These are phyloP conservation scores for Dichotomocladium elegans DNA, from an alignment of 371 early-diverging fungal species.

Conservation along the genomic window DNA sequence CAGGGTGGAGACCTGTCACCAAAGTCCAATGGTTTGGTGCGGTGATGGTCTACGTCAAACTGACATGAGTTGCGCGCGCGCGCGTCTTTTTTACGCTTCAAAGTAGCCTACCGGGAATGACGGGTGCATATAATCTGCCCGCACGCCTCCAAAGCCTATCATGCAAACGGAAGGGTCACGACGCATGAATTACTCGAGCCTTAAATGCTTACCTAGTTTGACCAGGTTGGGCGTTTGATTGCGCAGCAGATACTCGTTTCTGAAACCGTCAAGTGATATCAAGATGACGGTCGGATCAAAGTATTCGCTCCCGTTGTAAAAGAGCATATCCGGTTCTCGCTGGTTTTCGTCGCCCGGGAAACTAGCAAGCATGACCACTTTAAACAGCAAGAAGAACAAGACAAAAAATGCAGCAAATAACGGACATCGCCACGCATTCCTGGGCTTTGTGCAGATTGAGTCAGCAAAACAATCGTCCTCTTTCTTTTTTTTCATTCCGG, in stretches of 20 bases:
- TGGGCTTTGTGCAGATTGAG: background rate
- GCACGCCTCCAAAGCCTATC: constrained; percentile 31
- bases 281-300: constrained; percentile 74
- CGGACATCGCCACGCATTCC: constrained; percentile 9
- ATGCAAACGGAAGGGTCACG: background rate
- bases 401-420: background rate
- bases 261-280: constrained; percentile 85
- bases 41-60: constrained; percentile 53
- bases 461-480: too few relatives aligned
- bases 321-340: constrained; percentile 13
- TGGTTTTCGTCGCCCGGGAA: constrained; percentile 9
- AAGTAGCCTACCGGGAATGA: constrained; percentile 60
- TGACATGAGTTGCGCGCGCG: too few relatives aligned
- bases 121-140: constrained; percentile 68
- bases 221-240: constrained; percentile 67
- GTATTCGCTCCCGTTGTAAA: constrained; percentile 62
- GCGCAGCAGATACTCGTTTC: constrained; percentile 75
- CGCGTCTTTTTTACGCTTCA: too few relatives aligned
- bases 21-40: constrained; percentile 95
- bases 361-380: constrained; percentile 10
- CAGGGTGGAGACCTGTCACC: constrained; percentile 88
- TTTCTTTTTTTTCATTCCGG: too few relatives aligned
- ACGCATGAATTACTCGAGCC: background rate
- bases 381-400: constrained; percentile 20
- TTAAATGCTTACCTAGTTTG: constrained; percentile 56